Evolutionary conservation across 2,329 filamentous ascomycete species (phyloP).

Genomic region (Fusarium pseudocircinatum): DNA sequence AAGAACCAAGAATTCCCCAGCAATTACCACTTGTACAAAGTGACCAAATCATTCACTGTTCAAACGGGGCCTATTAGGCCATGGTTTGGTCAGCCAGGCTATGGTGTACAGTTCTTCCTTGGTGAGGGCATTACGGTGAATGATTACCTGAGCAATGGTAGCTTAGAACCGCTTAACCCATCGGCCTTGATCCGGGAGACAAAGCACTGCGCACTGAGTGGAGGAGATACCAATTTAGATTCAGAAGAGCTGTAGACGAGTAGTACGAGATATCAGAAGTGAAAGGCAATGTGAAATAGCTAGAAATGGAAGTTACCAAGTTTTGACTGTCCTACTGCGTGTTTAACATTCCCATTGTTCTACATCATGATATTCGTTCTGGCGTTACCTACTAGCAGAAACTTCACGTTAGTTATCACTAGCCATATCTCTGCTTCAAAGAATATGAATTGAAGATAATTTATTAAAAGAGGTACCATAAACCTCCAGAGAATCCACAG

Average conservation of each 20-base stretch:
- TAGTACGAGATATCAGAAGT: neutral
- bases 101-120: constrained; percentile 26
- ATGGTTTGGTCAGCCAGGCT: constrained; percentile 27
- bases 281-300: accelerated
- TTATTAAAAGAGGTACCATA: neutral
- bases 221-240: neutral
- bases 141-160: constrained; percentile 1
- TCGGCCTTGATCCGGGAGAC: neutral
- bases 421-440: neutral
- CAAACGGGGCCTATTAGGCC: constrained; percentile 23
- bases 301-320: neutral
- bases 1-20: constrained; percentile 10
- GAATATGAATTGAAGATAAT: neutral
- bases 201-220: neutral
- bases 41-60: constrained; percentile 12
- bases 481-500: accelerated
- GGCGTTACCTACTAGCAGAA: neutral
- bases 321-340: accelerated
- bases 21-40: constrained; percentile 26
- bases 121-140: constrained; percentile 4
- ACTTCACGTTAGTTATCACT: neutral
- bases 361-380: neutral
- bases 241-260: neutral
- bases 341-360: neutral
- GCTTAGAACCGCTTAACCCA: neutral